A percentile compares a stretch with the other conserved stretches of the same genome.
phyloP scores from a whole-genome alignment of 306 rosid genomes.

The Medicago truncatula region MtrunA17r5.0-ANR NC_053046.1:22690501-22691000 shows the following conservation, averaged over 20 bases:
- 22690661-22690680: conserved; percentile 47
- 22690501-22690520: too few species aligned
- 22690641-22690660: conserved; percentile 54
- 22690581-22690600: too few species aligned
- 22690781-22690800: conserved; percentile 57
- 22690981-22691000: conserved; percentile 45
- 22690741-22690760: conserved; percentile 56
- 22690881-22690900: conserved; percentile 56
- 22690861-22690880: conserved; percentile 47
- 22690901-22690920: conserved; percentile 57
- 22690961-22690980: conserved; percentile 66
- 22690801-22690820: conserved; percentile 64
- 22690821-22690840: conserved; percentile 53
- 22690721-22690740: conserved; percentile 48
- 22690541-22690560: too few species aligned
- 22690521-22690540: too few species aligned
- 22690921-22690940: conserved; percentile 68
- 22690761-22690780: conserved; percentile 60
- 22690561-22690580: too few species aligned
- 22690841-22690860: conserved; percentile 71
- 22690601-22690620: too few species aligned
- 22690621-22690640: conserved; percentile 38
- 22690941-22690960: conserved; percentile 63
- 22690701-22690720: conserved; percentile 52
- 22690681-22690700: conserved; percentile 47